Conservation (phyloP, 768 basidiomycete genomes). For the Xerocomellus amylosporus region DNA sequence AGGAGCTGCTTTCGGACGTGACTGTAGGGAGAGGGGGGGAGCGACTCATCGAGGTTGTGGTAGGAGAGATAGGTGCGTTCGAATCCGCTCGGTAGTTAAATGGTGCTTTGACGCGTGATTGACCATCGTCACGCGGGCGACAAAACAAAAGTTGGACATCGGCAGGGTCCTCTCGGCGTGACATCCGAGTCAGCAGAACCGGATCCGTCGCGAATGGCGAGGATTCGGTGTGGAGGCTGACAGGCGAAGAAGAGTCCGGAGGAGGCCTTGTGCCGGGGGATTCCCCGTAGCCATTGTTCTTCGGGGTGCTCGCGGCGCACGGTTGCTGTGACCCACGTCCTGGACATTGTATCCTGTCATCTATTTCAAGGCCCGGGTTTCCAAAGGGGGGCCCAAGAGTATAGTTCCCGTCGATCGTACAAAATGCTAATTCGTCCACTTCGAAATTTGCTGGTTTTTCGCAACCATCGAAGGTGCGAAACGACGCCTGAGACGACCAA, state of each 20-base stretch:
- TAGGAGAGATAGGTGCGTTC: background rate
- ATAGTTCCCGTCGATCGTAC: background rate
- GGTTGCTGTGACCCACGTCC: background rate
- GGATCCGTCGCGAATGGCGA: background rate
- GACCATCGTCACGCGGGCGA: background rate
- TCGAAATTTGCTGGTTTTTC: background rate
- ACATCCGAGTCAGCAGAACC: background rate
- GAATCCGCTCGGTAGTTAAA: background rate
- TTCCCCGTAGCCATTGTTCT: slow-evolving; percentile 1
- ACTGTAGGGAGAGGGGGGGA: background rate
- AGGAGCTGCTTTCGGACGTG: background rate
- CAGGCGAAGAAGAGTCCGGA: slow-evolving; percentile 25
- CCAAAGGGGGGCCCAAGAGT: background rate
- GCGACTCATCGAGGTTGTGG: background rate
- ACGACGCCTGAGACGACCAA: slow-evolving; percentile 12
- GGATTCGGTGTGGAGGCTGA: background rate
- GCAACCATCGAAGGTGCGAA: background rate
- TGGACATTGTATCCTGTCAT: background rate
- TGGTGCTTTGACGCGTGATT: background rate
- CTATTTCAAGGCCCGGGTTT: background rate
- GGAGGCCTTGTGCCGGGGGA: slow-evolving; percentile 8
- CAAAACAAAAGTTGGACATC: background rate
- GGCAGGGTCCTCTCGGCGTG: background rate
- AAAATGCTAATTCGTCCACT: background rate
- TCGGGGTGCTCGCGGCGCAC: slow-evolving; percentile 3